Evolutionary conservation across 495 filamentous ascomycete genomes (phyloP), one percentile per base, ranked within the genome.

Genomic region (Trichoderma parareesei): DNA sequence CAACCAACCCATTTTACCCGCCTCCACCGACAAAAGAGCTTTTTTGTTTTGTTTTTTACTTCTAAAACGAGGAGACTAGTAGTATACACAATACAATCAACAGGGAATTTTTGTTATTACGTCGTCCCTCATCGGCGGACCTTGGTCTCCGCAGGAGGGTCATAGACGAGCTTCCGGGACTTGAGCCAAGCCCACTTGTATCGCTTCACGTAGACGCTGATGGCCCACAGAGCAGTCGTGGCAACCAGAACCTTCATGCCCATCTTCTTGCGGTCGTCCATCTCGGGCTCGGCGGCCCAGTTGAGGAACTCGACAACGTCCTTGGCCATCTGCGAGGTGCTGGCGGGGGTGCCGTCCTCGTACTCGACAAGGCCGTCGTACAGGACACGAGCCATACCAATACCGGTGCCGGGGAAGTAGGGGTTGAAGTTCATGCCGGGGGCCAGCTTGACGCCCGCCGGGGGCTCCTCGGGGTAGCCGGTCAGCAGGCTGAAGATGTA

Each of bases 251-350:
- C 89, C 86, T 98, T 97, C 85, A 93, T 84, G 73, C 95, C 95
- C 95, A 99, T 99, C 84, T 91, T 93, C 87, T 99, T 99, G 73
- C 95, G 86, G 71, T 94, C 84, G 70, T 99, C 95, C 92, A 95
- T 95, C 85, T 99, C 95, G 57, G 95, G 95, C 82, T 99, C 95
- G 65, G 95, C 91, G 38, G 95, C 81, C 93, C 93, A 99, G 86
- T 99, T 97, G 72, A 99, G 84, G 83, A 99, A 99, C 82, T 99
- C 92, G 46, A 87, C 84, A 63, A 98, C 95, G 73, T 99, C 95
- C 87, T 99, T 99, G 71, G 95, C 95, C 95, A 99, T 98, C 82
- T 99, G 95, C 61, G 92, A 96, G 65, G 92, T 90, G 69, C 92
- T 88, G 40, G 95, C 95, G 60, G 92, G 89, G 41, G 95, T 98